Evolutionary conservation across 1,284 basidiomycete species (phyloP), one percentile per base, ranked within the genome.

Genomic region (Sanghuangporus weigelae): DNA sequence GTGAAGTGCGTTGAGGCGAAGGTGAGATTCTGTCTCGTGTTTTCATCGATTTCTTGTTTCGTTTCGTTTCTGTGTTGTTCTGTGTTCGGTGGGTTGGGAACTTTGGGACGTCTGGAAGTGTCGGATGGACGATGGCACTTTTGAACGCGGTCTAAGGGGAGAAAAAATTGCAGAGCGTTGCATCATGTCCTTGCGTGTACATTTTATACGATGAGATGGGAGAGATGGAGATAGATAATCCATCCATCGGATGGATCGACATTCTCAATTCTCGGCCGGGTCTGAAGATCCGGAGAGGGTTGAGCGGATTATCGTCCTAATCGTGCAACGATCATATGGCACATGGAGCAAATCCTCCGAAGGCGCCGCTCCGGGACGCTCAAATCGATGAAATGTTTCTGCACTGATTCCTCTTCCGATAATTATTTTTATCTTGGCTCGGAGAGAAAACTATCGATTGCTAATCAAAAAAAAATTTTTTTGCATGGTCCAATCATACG

Each of bases 1-100:
- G 74, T 89, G 51, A 92, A 91, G 74, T 79, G 84, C 66, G 79
- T 86, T 50, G 84, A 87, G 55, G 76, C 82, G 19, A 90, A 92
- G 81, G 90, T 85, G 56, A 55, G 73, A 63, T 44, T 56, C 23
- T 42, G 5, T 31, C 10, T 48, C 5, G 14, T 39, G 12, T 12
- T 11, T 12, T 11, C 26, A 31, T 31, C 26, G 26, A 31, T 31
- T 51, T 19, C 31, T 21, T 36, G n/a, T 44, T 51, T 14, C 26
- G n/a, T 21, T 23, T 19, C 10, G 44, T 46, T n/a, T 46, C 21
- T 19, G 44, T 19, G 44, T 19, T 46, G 16, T 46, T 11, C 21
- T 46, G 7, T 19, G 16, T 46, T 7, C 16, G 7, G 44, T 19
- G 7, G 1, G 53, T 54, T 35, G 53, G 26, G 35, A 54, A 38